Conservation (phyloP, 73 alveolate species). For the Paramecium tetraurelia region DNA sequence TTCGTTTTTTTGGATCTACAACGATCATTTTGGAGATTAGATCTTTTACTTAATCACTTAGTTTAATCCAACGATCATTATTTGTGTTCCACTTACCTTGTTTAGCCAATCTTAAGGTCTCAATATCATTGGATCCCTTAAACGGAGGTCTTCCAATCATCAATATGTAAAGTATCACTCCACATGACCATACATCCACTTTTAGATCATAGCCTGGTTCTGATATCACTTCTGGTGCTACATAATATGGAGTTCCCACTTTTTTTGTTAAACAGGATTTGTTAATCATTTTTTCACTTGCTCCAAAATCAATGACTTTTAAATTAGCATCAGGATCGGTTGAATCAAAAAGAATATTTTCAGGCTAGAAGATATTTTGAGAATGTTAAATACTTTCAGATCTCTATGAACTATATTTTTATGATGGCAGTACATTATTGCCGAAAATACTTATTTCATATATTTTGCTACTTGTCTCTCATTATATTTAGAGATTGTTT, state of each 20-base stretch:
- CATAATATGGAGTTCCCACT: slow-evolving; percentile 63
- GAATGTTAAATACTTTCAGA: slow-evolving; percentile 48
- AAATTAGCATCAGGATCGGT: slow-evolving; percentile 71
- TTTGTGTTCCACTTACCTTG: slow-evolving; percentile 11
- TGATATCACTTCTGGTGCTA: slow-evolving; percentile 56
- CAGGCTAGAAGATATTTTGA: slow-evolving; percentile 38
- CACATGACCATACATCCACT: slow-evolving; percentile 62
- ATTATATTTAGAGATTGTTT: slow-evolving; percentile 62
- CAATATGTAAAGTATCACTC: slow-evolving; percentile 53
- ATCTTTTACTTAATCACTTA: slow-evolving; percentile 69
- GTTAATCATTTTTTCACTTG: slow-evolving; percentile 57
- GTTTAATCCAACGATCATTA: slow-evolving; percentile 59
- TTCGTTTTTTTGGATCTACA: slow-evolving; percentile 61
- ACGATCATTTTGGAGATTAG: slow-evolving; percentile 68
- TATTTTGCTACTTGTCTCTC: slow-evolving; percentile 71
- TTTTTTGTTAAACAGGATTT: slow-evolving; percentile 19
- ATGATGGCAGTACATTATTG: slow-evolving; percentile 75
- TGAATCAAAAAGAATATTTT: slow-evolving; percentile 66
- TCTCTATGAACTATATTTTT: slow-evolving; percentile 79
- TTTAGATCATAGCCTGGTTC: slow-evolving; percentile 47
- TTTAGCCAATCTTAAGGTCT: slow-evolving; percentile 49
- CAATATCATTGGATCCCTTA: slow-evolving; percentile 47
- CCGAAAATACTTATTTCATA: slow-evolving; percentile 78
- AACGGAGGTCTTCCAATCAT: slow-evolving; percentile 61
- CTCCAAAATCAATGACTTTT: slow-evolving; percentile 85